Conservation (phyloP, 1,139 yeast species). For the Candida gigantensis region DNA sequence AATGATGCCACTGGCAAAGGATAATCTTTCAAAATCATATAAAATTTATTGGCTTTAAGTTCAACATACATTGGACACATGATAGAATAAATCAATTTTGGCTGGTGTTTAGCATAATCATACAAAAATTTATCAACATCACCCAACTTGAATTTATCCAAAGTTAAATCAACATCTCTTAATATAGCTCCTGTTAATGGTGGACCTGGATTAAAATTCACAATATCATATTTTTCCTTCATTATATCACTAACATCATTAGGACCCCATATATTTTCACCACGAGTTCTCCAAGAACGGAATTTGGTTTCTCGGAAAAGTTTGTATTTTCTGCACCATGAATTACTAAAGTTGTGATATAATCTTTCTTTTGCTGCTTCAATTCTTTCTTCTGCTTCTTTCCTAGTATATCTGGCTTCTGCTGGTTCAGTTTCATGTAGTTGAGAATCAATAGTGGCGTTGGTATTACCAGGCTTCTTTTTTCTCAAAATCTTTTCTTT, state of each 20-base stretch:
- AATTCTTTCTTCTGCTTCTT: conserved; percentile 32
- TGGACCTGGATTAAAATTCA: conserved; percentile 38
- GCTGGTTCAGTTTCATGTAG: conserved; percentile 1
- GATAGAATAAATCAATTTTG: conserved; percentile 41
- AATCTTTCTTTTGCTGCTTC: conserved; percentile 37
- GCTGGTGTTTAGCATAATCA: conserved; percentile 43
- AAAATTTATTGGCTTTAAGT: conserved; percentile 33
- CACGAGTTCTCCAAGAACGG: conserved; percentile 28
- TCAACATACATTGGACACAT: conserved; percentile 36
- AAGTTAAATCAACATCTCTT: conserved; percentile 30
- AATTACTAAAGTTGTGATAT: conserved; percentile 53
- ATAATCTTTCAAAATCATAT: conserved; percentile 40
- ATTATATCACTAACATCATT: conserved; percentile 34
- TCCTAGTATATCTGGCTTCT: conserved; percentile 14
- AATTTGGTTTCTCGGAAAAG: conserved; percentile 27
- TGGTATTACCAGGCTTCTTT: conserved; percentile 3
- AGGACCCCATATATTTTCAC: conserved; percentile 36
- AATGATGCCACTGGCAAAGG: conserved; percentile 45
- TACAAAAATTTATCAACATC: conserved; percentile 40
- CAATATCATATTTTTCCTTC: conserved; percentile 36
- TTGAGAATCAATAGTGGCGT: conserved; percentile 2
- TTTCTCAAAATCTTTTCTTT: conserved; percentile 12
- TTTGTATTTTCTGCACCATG: conserved; percentile 61
- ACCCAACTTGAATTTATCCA: conserved; percentile 30
- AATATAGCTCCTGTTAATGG: conserved; percentile 35